These are phyloP conservation scores for Canavalia ensiformis DNA, from an alignment of 306 rosid species.

Conservation along the genomic window DNA sequence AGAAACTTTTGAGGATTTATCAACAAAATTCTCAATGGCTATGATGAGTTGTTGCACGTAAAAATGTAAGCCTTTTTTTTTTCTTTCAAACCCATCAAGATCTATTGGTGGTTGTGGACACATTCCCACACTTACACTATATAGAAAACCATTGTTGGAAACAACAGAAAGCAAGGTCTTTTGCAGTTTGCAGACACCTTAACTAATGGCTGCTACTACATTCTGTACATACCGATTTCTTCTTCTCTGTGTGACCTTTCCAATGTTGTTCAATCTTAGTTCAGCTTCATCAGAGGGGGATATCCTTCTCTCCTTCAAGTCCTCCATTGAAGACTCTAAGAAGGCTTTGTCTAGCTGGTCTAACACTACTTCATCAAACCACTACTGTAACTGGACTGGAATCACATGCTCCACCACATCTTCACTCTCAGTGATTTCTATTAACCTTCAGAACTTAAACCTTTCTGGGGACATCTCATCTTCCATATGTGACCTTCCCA, in stretches of 20 bases:
- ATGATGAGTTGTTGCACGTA: slow-evolving; percentile 50
- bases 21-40: slow-evolving; percentile 49
- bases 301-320: slow-evolving; percentile 76
- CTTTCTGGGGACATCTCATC: slow-evolving; percentile 93
- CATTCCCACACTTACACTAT: slow-evolving; percentile 47
- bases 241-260: slow-evolving; percentile 59
- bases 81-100: slow-evolving; percentile 44
- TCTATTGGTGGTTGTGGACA: slow-evolving; percentile 20
- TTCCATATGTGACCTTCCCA: slow-evolving; percentile 69
- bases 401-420: slow-evolving; percentile 63
- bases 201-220: slow-evolving; percentile 72
- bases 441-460: slow-evolving; percentile 75
- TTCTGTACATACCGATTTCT: slow-evolving; percentile 59
- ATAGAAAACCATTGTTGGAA: slow-evolving; percentile 38
- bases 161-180: slow-evolving; percentile 43
- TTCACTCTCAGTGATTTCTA: slow-evolving; percentile 66
- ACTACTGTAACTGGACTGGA: slow-evolving; percentile 89
- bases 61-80: slow-evolving; percentile 45
- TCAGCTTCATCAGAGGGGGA: slow-evolving; percentile 67
- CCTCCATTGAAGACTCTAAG: slow-evolving; percentile 74
- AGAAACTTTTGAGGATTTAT: slow-evolving; percentile 14
- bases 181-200: slow-evolving; percentile 52
- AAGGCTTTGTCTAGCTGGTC: slow-evolving; percentile 82
- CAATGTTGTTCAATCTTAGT: slow-evolving; percentile 54
- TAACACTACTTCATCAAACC: slow-evolving; percentile 60